Percentiles rank a stretch among this genome's conserved stretches.
Conservation (phyloP, 805 yeast species). For the Kuraishia borneana region DNA sequence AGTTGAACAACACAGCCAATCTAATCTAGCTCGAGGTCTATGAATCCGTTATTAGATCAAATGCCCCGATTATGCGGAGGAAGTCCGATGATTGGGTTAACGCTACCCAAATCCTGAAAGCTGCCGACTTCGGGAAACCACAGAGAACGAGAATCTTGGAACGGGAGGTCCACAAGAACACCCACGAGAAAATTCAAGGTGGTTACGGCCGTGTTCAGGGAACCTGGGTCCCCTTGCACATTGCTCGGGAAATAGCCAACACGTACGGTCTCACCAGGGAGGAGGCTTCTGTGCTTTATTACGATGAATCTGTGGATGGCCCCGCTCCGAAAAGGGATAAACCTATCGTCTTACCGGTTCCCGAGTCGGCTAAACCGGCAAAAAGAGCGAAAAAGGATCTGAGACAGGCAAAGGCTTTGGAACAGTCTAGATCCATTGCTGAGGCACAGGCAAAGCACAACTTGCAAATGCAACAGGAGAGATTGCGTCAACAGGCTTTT, state of each 20-base stretch:
- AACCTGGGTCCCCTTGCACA: slow-evolving; percentile 69
- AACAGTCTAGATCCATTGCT: slow-evolving; percentile 6
- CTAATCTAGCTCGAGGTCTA: slow-evolving; percentile 28
- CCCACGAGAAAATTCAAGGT: slow-evolving; percentile 73
- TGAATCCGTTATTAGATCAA: slow-evolving; percentile 50
- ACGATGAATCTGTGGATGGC: slow-evolving; percentile 34
- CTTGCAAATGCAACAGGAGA: slow-evolving; percentile 4
- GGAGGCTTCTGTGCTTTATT: slow-evolving; percentile 42
- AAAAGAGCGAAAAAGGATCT: background rate
- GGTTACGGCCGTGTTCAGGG: slow-evolving; percentile 83
- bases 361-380: background rate
- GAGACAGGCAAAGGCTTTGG: background rate
- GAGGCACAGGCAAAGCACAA: slow-evolving; percentile 22
- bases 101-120: slow-evolving; percentile 72
- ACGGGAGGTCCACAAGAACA: slow-evolving; percentile 54
- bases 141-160: slow-evolving; percentile 69
- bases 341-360: slow-evolving; percentile 6
- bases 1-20: slow-evolving; percentile 7
- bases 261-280: slow-evolving; percentile 39
- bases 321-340: slow-evolving; percentile 31
- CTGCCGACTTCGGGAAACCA: slow-evolving; percentile 70
- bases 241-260: slow-evolving; percentile 48
- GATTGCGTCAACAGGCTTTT: slow-evolving; percentile 1
- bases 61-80: slow-evolving; percentile 80
- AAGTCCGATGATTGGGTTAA: slow-evolving; percentile 90